Base-by-base conservation (phyloP, 2,329 filamentous ascomycete genomes). In the Xylaria arbuscula region DNA sequence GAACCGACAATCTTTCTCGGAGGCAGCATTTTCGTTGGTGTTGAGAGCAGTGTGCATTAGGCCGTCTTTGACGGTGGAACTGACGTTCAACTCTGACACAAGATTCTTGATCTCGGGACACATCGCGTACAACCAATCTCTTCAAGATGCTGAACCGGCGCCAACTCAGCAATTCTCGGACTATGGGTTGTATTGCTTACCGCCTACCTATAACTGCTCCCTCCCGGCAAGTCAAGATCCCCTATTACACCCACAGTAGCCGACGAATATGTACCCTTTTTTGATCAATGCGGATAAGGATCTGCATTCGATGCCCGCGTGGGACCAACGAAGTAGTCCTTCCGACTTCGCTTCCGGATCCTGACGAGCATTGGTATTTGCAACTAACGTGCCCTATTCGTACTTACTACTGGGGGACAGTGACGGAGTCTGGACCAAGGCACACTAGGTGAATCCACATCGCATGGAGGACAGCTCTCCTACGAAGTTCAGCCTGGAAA, bases 351-450 rank as follows among this genome's bases (percentile, higher is more conserved):
- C 11, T n/a, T 66, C 64, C 17, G 36, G 57, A 24, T 55, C 50
- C 38, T 66, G 64, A 57, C 15, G 56, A 8, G 24, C 40, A 15
- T 50, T 66, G n/a, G 32, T 62, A n/a, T 66, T 66, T 22, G 36
- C 64, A 61, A 62, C 64, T 7, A 66, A 66, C n/a, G 17, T 59
- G 3, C 42, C 45, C 22, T 34, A 5, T 17, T 17, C 40, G 11
- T n/a, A n/a, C n/a, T n/a, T n/a, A n/a, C n/a, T 45, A 45, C 40
- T 45, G 11, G 11, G 40, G n/a, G 0, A 22, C 19, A 28, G 6
- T 50, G 11, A 22, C 36, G 22, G 22, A 15, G 3, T 62, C 60
- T 47, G 50, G 48, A 22, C 24, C 36, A 28, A 55, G 8, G 38
- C 22, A 42, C 28, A 34, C 19, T 66, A 17, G 19, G 9, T 1